Base-by-base conservation (phyloP, 2,329 filamentous ascomycete genomes). In the Pseudophaeomoniella oleicola region DNA sequence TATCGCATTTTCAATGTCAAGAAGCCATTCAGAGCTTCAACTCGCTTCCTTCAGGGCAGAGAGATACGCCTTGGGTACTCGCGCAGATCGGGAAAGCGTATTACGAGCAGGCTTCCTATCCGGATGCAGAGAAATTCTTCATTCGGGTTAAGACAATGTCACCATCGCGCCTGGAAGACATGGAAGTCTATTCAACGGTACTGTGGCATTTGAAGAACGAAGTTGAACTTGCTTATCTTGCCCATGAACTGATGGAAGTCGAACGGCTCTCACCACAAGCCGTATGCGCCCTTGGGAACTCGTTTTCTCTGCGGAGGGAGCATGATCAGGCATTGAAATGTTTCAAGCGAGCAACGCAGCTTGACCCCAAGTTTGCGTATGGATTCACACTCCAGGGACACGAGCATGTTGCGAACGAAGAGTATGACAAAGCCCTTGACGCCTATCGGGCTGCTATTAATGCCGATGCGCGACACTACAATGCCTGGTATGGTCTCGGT, bases 121-220 rank as follows among this genome's bases (percentile, higher is more conserved):
- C 67, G 2, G 84, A 94, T 44, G 85, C 90, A 3, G 88, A 94
- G 53, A 84, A 81, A 44, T 81, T 78, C 50, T 98, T 94, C 56
- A 70, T 76, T 39, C 76, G 78, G 38, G 73, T 98, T 45, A 78
- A 85, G 35, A 72, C 79, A 19, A 68, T 90, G 46, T 78, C 83
- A 10, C 88, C 88, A 1, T 82, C 83, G 1, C 76, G 84, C 3
- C 68, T 92, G 32, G 81, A 93, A 52, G 87, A 94, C 51, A 94
- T 96, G 87, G 90, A 98, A 54, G 78, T 96, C 22, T 98, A 94
- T 59, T 96, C 88, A 11, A 98, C 90, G 1, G 80, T 93, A n/a
- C 69, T 98, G n/a, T 98, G 92, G 90, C 87, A 94, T 56, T 64
- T 94, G 43, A 94, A 93, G 58, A 79, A 82, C 44, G 88, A 94